Percentiles rank a stretch among this genome's conserved stretches.
Conservation (phyloP, 202 grass and related monocot species). For the Panicum virgatum region DNA sequence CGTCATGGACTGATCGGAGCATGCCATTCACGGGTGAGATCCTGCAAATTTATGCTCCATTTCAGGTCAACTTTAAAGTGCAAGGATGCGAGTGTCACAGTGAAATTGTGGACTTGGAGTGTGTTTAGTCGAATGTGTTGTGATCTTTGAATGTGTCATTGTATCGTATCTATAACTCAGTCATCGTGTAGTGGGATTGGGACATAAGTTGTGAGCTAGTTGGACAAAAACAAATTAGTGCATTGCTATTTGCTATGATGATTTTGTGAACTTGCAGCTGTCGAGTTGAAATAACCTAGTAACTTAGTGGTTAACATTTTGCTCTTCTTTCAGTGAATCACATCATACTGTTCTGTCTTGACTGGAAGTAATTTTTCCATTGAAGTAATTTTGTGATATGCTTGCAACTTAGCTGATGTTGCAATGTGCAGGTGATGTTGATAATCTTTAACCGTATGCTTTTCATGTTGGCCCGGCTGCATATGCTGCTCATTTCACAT, state of each 20-base stretch:
- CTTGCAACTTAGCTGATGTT: not conserved
- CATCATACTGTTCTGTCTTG: not conserved
- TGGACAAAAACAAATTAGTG: not conserved
- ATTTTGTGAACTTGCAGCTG: not conserved
- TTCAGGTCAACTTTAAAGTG: not conserved
- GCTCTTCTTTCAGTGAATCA: not conserved
- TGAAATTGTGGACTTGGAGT: not conserved
- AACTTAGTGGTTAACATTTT: not conserved
- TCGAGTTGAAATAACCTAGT: not conserved
- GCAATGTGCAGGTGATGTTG: slow-evolving; percentile 8
- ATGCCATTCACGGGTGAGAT: slow-evolving; percentile 38
- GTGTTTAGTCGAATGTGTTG: not conserved
- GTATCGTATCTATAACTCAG: not conserved
- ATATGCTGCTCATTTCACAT: not conserved
- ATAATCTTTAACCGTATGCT: not conserved
- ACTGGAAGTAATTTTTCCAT: not conserved
- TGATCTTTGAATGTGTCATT: not conserved
- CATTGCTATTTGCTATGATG: not conserved
- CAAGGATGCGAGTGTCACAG: not conserved
- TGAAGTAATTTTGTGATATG: not conserved
- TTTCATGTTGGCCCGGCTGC: not conserved
- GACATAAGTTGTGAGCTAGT: not conserved
- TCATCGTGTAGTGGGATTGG: not conserved
- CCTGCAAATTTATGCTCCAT: not conserved
- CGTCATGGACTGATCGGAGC: slow-evolving; percentile 63